Conservation (phyloP, 2,329 filamentous ascomycete genomes). For the Pestalotiopsis sp. region DNA sequence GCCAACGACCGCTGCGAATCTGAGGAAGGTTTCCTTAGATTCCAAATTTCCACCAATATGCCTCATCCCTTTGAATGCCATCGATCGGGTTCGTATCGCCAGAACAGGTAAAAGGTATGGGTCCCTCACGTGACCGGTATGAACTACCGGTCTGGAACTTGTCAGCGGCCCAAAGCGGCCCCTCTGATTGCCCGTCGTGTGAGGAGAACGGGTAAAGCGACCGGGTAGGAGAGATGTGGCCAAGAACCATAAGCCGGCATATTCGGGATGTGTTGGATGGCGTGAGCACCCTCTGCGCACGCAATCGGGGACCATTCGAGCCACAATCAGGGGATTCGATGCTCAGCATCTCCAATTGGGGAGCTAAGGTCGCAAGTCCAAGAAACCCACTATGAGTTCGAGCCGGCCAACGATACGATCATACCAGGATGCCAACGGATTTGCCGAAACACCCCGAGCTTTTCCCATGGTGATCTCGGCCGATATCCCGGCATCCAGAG, state of each 20-base stretch:
- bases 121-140: not conserved
- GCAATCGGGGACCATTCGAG: not conserved
- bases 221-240: not conserved
- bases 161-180: not conserved
- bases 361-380: not conserved
- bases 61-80: not conserved
- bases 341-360: not conserved
- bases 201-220: not conserved
- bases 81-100: not conserved
- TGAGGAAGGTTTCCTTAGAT: not conserved
- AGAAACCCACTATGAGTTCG: not conserved
- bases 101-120: not conserved
- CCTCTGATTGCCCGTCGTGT: not conserved
- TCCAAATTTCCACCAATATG: not conserved
- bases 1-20: not conserved
- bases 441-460: not conserved
- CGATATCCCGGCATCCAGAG: not conserved
- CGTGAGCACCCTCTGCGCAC: not conserved
- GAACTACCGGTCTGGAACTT: not conserved
- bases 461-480: not conserved
- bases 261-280: not conserved
- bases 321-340: not conserved
- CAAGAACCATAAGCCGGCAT: not conserved
- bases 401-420: not conserved
- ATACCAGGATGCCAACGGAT: not conserved